These are phyloP conservation scores for Kwoniella bestiolae DNA, from an alignment of 768 basidiomycete species.

Conservation along the genomic window DNA sequence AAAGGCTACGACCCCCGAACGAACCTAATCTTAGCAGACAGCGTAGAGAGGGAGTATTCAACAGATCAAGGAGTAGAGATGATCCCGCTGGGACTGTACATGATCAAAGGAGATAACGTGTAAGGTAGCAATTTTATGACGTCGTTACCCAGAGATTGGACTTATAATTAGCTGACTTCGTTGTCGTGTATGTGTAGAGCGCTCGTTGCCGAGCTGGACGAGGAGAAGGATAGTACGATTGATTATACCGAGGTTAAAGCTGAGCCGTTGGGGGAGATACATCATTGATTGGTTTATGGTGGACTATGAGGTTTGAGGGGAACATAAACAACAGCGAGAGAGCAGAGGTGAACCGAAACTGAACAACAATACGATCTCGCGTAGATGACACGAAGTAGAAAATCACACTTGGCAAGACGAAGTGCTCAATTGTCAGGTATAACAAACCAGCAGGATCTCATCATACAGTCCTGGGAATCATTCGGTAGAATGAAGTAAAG, in stretches of 20 bases:
- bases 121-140: conserved; percentile 59
- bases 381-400: too few relatives aligned
- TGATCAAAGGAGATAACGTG: conserved; percentile 99
- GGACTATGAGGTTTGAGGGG: not conserved
- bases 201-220: conserved; percentile 60
- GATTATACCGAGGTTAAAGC: conserved; percentile 83
- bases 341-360: not conserved
- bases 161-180: not conserved
- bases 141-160: not conserved
- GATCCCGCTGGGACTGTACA: conserved; percentile 89
- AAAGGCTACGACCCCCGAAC: conserved; percentile 94
- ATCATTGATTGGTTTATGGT: conserved; percentile 23
- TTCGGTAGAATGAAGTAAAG: too few relatives aligned
- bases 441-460: too few relatives aligned
- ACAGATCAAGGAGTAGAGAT: conserved; percentile 91
- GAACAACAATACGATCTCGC: too few relatives aligned
- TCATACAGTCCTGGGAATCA: too few relatives aligned
- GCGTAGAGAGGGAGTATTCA: conserved; percentile 89
- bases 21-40: conserved; percentile 92
- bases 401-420: conserved; percentile 40
- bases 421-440: conserved; percentile 47
- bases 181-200: conserved; percentile 45
- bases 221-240: conserved; percentile 78
- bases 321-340: conserved; percentile 2
- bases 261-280: conserved; percentile 69